Percentiles rank a stretch among this genome's conserved stretches.
Conservation (phyloP, 106 monocot species). For the Dendrobium catenatum region DNA sequence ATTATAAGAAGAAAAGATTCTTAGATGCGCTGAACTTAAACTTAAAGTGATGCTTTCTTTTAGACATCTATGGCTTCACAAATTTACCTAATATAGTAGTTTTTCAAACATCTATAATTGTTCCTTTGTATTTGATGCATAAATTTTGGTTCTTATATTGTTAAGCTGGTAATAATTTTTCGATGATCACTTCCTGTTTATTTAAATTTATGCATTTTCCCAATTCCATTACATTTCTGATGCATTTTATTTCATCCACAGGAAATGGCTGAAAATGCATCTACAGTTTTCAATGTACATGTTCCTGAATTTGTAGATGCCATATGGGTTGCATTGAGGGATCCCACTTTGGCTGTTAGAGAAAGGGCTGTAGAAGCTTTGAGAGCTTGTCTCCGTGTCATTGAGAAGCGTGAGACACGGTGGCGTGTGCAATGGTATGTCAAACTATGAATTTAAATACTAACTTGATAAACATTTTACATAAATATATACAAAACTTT, state of each 20-base stretch:
- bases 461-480: background rate
- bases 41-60: background rate
- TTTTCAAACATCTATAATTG: background rate
- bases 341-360: slow-evolving; percentile 52
- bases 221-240: background rate
- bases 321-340: slow-evolving; percentile 90
- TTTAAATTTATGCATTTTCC: background rate
- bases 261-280: slow-evolving; percentile 99
- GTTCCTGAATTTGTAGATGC: slow-evolving; percentile 98
- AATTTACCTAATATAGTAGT: background rate
- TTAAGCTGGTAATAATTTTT: background rate
- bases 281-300: slow-evolving; percentile 98
- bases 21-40: background rate
- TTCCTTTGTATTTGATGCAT: background rate
- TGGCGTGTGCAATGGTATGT: slow-evolving; percentile 81
- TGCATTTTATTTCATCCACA: slow-evolving; percentile 25
- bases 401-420: slow-evolving; percentile 75
- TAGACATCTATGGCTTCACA: background rate
- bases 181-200: background rate
- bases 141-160: background rate
- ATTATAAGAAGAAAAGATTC: background rate
- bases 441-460: background rate
- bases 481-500: background rate
- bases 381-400: slow-evolving; percentile 75
- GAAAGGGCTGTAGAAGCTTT: slow-evolving; percentile 74